Percentiles rank a stretch among this genome's conserved stretches.
These are phyloP conservation scores for Lactarius deliciosus DNA, from an alignment of 768 basidiomycete species.

Conservation along the genomic window DNA sequence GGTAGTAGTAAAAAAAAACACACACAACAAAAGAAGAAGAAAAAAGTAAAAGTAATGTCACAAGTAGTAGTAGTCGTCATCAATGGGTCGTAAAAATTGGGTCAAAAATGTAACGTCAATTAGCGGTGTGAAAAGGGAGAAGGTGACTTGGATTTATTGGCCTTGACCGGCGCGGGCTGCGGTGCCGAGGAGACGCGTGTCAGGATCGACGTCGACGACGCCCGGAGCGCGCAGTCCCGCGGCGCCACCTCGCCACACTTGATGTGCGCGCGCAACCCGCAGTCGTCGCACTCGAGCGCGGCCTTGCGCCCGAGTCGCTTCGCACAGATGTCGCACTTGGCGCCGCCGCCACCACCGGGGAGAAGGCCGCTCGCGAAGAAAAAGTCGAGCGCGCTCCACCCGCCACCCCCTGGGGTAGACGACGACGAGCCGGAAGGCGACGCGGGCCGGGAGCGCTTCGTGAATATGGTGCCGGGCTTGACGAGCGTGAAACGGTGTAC, in stretches of 20 bases:
- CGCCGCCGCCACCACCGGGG: slow-evolving; percentile 36
- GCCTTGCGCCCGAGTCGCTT: slow-evolving; percentile 89
- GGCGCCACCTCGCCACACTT: slow-evolving; percentile 87
- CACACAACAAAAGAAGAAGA: neutral
- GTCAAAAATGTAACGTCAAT: neutral
- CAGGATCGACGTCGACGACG: slow-evolving; percentile 26
- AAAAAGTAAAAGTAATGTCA: neutral
- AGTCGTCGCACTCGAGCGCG: slow-evolving; percentile 85
- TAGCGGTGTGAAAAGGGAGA: slow-evolving; percentile 17
- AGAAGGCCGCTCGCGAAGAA: slow-evolving; percentile 73
- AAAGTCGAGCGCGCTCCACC: slow-evolving; percentile 78
- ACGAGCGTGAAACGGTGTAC: slow-evolving; percentile 87
- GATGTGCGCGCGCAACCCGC: slow-evolving; percentile 79
- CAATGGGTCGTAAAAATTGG: slow-evolving; percentile 1
- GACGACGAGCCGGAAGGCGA: slow-evolving; percentile 34
- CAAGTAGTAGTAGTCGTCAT: neutral
- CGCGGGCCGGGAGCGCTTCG: slow-evolving; percentile 30
- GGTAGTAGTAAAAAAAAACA: neutral
- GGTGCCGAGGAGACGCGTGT: slow-evolving; percentile 5
- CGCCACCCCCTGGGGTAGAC: slow-evolving; percentile 35
- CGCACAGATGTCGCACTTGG: slow-evolving; percentile 79
- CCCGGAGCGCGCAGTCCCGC: slow-evolving; percentile 63
- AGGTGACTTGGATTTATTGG: slow-evolving; percentile 9
- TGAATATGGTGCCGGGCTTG: slow-evolving; percentile 66
- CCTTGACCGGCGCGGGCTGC: slow-evolving; percentile 4